Conservation (phyloP, 2,329 filamentous ascomycete species). For the Rhynchosporium secalis region DNA sequence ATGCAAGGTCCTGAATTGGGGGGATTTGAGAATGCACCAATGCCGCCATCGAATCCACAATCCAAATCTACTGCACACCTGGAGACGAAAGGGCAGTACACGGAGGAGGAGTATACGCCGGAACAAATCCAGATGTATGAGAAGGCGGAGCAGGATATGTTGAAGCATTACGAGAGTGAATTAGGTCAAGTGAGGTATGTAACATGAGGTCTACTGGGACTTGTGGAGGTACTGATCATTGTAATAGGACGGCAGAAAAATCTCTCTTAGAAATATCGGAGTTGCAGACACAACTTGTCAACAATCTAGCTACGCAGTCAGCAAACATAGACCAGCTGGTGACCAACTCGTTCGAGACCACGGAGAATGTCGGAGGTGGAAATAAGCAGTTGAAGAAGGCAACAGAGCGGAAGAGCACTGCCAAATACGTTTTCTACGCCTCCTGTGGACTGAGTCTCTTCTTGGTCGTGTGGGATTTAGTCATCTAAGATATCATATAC, state of each 20-base stretch:
- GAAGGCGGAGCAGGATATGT: conserved; percentile 87
- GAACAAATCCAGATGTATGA: conserved; percentile 94
- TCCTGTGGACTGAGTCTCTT: conserved; percentile 73
- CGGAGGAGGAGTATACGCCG: conserved; percentile 58
- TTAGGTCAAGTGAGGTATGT: conserved; percentile 88
- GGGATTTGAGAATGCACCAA: conserved; percentile 30
- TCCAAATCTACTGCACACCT: conserved; percentile 23
- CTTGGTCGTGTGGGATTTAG: conserved; percentile 74
- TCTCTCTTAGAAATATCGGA: conserved; percentile 91
- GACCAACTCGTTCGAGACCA: conserved; percentile 76
- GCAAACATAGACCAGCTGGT: conserved; percentile 89
- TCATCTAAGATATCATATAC: conserved; percentile 47
- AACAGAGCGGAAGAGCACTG: conserved; percentile 67
- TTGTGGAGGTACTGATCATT: conserved; percentile 19
- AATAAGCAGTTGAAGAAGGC: conserved; percentile 92
- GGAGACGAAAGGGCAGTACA: conserved; percentile 31
- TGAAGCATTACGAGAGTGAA: conserved; percentile 92
- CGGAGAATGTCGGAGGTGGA: conserved; percentile 82
- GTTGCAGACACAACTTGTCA: conserved; percentile 83
- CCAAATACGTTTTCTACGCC: conserved; percentile 78
- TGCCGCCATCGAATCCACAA: conserved; percentile 23
- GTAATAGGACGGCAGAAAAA: conserved; percentile 75
- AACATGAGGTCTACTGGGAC: neutral
- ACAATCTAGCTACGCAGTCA: conserved; percentile 81
- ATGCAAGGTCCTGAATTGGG: conserved; percentile 36